Conservation (phyloP, 345 rosid genomes). For the Heritiera fomes region DNA sequence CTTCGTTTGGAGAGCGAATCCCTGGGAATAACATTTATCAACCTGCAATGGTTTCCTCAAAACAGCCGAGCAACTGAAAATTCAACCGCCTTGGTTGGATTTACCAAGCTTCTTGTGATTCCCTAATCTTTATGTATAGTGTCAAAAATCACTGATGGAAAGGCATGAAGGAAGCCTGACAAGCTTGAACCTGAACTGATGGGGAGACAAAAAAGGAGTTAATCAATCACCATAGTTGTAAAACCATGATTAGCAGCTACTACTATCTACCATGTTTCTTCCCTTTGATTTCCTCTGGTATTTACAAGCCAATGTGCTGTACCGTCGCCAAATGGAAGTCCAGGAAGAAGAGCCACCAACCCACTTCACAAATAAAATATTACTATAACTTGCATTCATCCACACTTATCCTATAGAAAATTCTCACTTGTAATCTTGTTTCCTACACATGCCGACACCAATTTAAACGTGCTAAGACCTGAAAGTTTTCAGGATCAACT, state of each 20-base stretch:
- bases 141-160: background rate
- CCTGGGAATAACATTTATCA: background rate
- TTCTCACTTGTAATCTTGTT: background rate
- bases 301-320: background rate
- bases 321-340: background rate
- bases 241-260: background rate
- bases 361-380: constrained; percentile 9
- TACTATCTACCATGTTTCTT: background rate
- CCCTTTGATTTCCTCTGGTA: too few species aligned
- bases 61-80: too few species aligned
- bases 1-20: background rate
- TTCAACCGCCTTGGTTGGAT: too few species aligned
- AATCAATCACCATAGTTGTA: background rate
- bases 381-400: background rate
- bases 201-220: background rate
- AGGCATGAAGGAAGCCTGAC: background rate
- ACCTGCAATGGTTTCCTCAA: background rate
- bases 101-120: too few species aligned
- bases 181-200: background rate
- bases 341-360: constrained; percentile 3
- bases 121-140: background rate
- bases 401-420: background rate
- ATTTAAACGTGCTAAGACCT: background rate
- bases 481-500: background rate
- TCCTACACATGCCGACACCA: background rate